A percentile compares a stretch with the other conserved stretches of the same genome.
These are phyloP conservation scores for Aureobasidium melanogenum DNA, from an alignment of 2,329 filamentous ascomycete genomes.

Conservation along the genomic window DNA sequence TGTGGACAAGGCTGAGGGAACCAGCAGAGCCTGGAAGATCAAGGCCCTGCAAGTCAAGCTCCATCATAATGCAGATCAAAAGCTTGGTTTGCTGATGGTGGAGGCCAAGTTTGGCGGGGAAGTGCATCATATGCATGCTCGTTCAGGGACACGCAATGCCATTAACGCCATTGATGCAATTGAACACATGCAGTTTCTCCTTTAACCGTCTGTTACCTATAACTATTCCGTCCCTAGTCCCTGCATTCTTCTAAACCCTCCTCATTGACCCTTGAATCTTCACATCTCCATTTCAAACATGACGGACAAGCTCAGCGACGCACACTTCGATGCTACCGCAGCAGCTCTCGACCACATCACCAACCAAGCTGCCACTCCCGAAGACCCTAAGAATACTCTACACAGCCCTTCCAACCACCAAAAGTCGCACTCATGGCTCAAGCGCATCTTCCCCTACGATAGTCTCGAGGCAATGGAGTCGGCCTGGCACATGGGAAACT, in stretches of 20 bases:
- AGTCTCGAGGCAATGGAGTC: constrained; percentile 27
- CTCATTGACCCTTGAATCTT: not conserved
- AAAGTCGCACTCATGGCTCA: constrained; percentile 13
- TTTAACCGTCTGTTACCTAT: not conserved
- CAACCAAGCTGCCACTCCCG: constrained; percentile 16
- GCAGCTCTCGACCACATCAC: constrained; percentile 19
- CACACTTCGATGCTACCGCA: constrained; percentile 21
- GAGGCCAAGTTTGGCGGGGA: not conserved
- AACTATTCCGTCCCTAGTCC: not conserved
- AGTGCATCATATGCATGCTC: not conserved
- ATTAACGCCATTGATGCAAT: not conserved
- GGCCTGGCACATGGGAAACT: constrained; percentile 34
- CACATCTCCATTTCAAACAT: not conserved
- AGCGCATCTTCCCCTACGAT: constrained; percentile 14
- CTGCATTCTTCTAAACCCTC: not conserved
- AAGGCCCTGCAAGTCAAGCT: not conserved
- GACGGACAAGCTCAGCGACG: constrained; percentile 10
- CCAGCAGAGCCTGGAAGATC: no score
- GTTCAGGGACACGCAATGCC: not conserved
- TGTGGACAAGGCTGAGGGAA: not conserved
- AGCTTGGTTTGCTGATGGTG: not conserved
- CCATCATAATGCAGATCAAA: not conserved
- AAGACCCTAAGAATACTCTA: constrained; percentile 20
- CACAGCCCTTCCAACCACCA: constrained; percentile 19
- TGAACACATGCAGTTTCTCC: not conserved